These are phyloP conservation scores for Lanmaoa rubissima DNA, from an alignment of 768 basidiomycete genomes.

Conservation along the genomic window DNA sequence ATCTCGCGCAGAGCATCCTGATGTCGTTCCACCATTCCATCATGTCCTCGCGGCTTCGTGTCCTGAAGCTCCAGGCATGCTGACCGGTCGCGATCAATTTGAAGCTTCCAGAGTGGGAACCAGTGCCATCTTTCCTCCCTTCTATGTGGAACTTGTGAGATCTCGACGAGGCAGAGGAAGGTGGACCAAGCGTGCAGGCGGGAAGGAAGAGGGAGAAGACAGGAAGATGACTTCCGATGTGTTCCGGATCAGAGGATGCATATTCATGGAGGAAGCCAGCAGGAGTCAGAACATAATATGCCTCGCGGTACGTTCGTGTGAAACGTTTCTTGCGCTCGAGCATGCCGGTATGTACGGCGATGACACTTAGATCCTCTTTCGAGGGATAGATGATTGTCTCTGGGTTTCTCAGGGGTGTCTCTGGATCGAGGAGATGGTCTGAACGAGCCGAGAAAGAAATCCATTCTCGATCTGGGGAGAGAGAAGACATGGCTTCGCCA, in stretches of 20 bases:
- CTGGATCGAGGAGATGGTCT: constrained; percentile 95
- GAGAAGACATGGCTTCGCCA: constrained; percentile 68
- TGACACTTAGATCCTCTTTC: constrained; percentile 85
- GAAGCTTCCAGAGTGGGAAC: constrained; percentile 55
- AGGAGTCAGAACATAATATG: constrained; percentile 90
- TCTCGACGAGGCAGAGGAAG: constrained; percentile 60
- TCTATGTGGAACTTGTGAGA: constrained; percentile 98
- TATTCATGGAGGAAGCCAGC: constrained; percentile 97
- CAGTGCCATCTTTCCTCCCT: constrained; percentile 78
- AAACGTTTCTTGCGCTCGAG: constrained; percentile 96
- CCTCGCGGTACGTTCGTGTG: constrained; percentile 81
- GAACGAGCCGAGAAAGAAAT: constrained; percentile 90
- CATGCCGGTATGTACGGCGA: constrained; percentile 83
- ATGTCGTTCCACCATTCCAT: constrained; percentile 99
- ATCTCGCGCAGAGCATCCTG: constrained; percentile 88
- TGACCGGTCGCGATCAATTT: constrained; percentile 40
- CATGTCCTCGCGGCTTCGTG: constrained; percentile 91
- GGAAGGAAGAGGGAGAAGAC: constrained; percentile 90
- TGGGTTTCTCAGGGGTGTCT: constrained; percentile 87
- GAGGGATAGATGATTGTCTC: constrained; percentile 79
- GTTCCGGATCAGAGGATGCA: constrained; percentile 67
- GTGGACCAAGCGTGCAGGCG: constrained; percentile 92
- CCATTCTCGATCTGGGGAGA: constrained; percentile 92
- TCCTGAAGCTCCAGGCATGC: constrained; percentile 87
- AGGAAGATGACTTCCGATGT: constrained; percentile 52